A percentile compares a stretch with the other conserved stretches of the same genome.
Conservation (phyloP, 2,329 filamentous ascomycete species). For the Apiospora arundinis region DNA sequence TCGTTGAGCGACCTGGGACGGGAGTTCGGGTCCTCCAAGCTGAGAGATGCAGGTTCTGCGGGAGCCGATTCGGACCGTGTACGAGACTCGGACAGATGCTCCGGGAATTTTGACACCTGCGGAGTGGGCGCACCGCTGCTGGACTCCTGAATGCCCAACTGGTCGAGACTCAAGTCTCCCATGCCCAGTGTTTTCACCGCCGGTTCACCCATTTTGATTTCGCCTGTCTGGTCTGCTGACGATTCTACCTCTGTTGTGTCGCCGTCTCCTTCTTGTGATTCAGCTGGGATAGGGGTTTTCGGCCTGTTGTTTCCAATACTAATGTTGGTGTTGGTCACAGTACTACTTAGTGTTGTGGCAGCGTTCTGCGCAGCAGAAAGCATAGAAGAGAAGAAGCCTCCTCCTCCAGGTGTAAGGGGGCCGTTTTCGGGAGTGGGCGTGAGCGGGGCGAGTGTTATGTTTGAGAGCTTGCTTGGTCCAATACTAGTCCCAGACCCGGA, state of each 20-base stretch:
- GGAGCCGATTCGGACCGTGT: conserved; percentile 66
- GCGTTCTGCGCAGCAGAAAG: conserved; percentile 94
- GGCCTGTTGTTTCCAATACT: conserved; percentile 57
- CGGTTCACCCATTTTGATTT: conserved; percentile 59
- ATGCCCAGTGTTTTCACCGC: conserved; percentile 89
- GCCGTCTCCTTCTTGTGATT: conserved; percentile 41
- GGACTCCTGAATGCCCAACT: conserved; percentile 78
- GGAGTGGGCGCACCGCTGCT: conserved; percentile 61
- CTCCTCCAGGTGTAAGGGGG: conserved; percentile 55
- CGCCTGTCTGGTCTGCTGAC: conserved; percentile 47
- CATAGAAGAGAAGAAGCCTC: conserved; percentile 91
- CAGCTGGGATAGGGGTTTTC: conserved; percentile 43
- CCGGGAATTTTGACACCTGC: conserved; percentile 60
- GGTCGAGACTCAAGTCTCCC: conserved; percentile 87
- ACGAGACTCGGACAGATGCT: conserved; percentile 51
- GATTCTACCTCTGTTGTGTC: conserved; percentile 52
- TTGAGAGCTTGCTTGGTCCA: conserved; percentile 87
- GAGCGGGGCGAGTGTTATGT: conserved; percentile 72
- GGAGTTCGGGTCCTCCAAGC: conserved; percentile 45
- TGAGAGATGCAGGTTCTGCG: conserved; percentile 39
- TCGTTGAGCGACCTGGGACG: conserved; percentile 60
- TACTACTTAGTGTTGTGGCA: conserved; percentile 75
- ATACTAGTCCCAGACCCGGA: conserved; percentile 59
- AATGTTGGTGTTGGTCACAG: conserved; percentile 71
- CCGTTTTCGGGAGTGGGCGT: conserved; percentile 75